A percentile compares a stretch with the other conserved stretches of the same genome.
phyloP scores from a whole-genome alignment of 192 early-diverging fungal genomes.

The Jimgerdemannia flammicorona region DNA sequence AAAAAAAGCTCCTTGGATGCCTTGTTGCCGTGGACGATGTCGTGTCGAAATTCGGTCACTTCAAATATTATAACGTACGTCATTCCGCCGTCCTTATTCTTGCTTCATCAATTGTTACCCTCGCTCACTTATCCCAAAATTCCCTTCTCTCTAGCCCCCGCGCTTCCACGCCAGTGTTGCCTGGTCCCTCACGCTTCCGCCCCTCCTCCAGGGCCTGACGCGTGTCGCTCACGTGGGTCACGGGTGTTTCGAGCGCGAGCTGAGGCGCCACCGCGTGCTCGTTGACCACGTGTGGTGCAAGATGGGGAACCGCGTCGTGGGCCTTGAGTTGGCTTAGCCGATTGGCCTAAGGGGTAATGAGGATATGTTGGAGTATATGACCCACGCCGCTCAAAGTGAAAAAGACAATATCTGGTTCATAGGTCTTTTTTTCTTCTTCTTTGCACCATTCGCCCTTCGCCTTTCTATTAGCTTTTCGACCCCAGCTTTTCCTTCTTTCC shows the following conservation, averaged over 20 bases:
- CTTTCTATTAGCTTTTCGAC: too few species aligned
- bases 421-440: too few species aligned
- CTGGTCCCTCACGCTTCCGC: background rate
- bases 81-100: background rate
- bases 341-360: too few species aligned
- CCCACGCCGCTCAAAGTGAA: too few species aligned
- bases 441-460: too few species aligned
- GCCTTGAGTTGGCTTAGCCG: background rate
- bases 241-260: background rate
- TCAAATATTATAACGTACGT: constrained; percentile 17
- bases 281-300: background rate
- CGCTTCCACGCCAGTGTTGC: background rate
- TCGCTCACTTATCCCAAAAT: background rate
- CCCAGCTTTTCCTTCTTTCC: too few species aligned
- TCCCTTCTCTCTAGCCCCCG: background rate
- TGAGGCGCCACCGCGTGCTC: background rate
- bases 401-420: too few species aligned
- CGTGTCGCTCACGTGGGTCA: background rate
- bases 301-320: background rate
- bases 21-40: constrained; percentile 10
- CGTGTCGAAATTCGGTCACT: constrained; percentile 7
- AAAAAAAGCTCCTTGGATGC: constrained; percentile 7
- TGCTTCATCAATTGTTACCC: background rate
- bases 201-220: background rate
- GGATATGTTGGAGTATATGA: too few species aligned